phyloP scores from a whole-genome alignment of 768 basidiomycete species.

The Crucibulum laeve region DNA sequence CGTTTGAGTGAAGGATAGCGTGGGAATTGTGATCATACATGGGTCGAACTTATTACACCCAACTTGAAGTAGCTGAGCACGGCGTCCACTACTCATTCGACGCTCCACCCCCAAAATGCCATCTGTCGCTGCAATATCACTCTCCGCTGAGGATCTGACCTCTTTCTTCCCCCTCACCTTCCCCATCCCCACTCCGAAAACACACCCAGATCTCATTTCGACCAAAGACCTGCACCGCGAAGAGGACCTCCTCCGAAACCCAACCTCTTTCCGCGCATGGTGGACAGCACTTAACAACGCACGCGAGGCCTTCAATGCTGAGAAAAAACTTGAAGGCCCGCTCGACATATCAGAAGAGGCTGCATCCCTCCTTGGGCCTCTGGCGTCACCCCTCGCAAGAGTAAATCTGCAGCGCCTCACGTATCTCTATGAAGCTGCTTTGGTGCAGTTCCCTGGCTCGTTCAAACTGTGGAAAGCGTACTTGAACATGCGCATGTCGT shows the following conservation, averaged over 20 bases:
- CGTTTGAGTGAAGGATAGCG: not conserved
- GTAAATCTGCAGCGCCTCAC: conserved; percentile 78
- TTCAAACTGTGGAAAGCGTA: conserved; percentile 98
- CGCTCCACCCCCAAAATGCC: conserved; percentile 39
- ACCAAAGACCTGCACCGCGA: conserved; percentile 80
- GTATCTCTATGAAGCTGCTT: conserved; percentile 92
- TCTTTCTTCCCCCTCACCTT: conserved; percentile 78
- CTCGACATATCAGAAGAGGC: conserved; percentile 45
- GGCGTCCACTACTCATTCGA: too few species aligned
- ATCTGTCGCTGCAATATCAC: conserved; percentile 44
- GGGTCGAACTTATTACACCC: not conserved
- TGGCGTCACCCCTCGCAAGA: conserved; percentile 69
- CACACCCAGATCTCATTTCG: conserved; percentile 71
- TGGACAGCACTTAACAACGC: conserved; percentile 79
- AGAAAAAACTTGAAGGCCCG: conserved; percentile 53
- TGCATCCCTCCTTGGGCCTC: conserved; percentile 66
- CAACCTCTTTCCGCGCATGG: conserved; percentile 90
- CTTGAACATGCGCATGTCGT: conserved; percentile 75
- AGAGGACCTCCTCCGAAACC: conserved; percentile 91
- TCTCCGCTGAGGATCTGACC: conserved; percentile 42
- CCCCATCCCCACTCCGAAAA: conserved; percentile 78
- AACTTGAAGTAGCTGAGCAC: not conserved
- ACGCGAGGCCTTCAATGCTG: conserved; percentile 56
- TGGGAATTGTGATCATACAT: conserved; percentile 2
- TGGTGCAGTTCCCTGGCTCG: conserved; percentile 80